Evolutionary conservation across 108 stramenopile genomes (phyloP).

Genomic region (Halocafeteria seosinensis): DNA sequence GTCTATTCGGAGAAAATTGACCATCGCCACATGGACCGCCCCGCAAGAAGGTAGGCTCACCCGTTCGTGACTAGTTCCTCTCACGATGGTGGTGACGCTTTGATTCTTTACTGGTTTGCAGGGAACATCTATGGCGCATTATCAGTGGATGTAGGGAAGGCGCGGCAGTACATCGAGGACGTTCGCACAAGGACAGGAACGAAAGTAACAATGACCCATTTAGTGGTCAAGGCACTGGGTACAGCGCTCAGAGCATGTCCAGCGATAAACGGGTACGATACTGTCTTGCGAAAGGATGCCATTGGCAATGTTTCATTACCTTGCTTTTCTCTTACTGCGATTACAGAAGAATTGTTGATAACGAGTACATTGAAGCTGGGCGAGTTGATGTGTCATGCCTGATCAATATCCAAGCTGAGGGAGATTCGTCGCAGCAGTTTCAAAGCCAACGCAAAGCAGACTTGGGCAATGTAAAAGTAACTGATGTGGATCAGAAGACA

Average conservation of each 20-base stretch:
- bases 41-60: no score
- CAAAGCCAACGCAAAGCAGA: not conserved
- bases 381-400: not conserved
- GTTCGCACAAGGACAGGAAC: not conserved
- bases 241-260: not conserved
- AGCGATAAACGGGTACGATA: not conserved
- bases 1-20: not conserved
- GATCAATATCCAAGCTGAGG: not conserved
- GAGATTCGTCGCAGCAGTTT: not conserved
- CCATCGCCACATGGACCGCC: not conserved
- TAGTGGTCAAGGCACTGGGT: not conserved
- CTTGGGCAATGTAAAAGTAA: not conserved
- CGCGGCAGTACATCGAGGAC: not conserved
- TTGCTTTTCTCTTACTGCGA: no score
- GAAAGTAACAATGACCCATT: not conserved
- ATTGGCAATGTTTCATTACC: no score
- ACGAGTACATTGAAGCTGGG: not conserved
- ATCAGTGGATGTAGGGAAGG: not conserved
- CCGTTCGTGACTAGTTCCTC: no score
- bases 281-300: no score
- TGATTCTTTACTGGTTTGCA: no score
- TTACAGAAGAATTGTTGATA: no score
- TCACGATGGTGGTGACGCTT: no score
- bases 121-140: not conserved
- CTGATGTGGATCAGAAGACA: not conserved